Evolutionary conservation across 768 basidiomycete species (phyloP).

Genomic region (Chalciporus pseudorubinellus): DNA sequence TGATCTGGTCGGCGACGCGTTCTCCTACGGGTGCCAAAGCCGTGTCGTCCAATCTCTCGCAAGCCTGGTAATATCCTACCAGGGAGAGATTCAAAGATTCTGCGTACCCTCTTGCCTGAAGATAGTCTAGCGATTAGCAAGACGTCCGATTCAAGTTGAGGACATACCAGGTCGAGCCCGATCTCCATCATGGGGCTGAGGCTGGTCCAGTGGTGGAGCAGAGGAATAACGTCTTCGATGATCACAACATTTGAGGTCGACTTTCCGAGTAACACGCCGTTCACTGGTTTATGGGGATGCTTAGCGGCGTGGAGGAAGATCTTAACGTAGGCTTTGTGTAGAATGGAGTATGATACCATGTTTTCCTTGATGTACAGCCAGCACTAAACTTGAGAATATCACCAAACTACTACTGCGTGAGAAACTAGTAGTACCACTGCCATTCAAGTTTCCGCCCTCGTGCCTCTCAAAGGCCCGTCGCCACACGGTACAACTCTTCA

Average conservation of each 20-base stretch:
- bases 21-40: slow-evolving; percentile 66
- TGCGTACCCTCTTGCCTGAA: slow-evolving; percentile 60
- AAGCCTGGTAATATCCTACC: slow-evolving; percentile 78
- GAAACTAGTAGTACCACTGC: too few relatives aligned
- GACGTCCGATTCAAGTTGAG: not conserved
- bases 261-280: slow-evolving; percentile 74
- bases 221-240: slow-evolving; percentile 67
- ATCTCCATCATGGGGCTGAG: slow-evolving; percentile 86
- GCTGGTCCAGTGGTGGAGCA: slow-evolving; percentile 83
- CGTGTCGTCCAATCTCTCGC: slow-evolving; percentile 58
- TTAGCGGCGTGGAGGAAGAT: slow-evolving; percentile 78
- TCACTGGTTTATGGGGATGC: slow-evolving; percentile 71
- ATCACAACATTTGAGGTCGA: slow-evolving; percentile 37
- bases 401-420: too few relatives aligned
- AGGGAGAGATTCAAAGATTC: slow-evolving; percentile 49
- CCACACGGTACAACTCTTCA: too few relatives aligned
- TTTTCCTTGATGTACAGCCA: not conserved
- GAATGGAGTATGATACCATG: slow-evolving; percentile 50
- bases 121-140: not conserved
- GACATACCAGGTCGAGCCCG: slow-evolving; percentile 69
- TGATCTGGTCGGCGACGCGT: slow-evolving; percentile 55
- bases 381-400: too few relatives aligned
- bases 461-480: too few relatives aligned
- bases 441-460: too few relatives aligned
- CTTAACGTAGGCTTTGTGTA: slow-evolving; percentile 66